Base-by-base conservation (phyloP, 495 filamentous ascomycete genomes). In the Chlorociboria aeruginascens region DNA sequence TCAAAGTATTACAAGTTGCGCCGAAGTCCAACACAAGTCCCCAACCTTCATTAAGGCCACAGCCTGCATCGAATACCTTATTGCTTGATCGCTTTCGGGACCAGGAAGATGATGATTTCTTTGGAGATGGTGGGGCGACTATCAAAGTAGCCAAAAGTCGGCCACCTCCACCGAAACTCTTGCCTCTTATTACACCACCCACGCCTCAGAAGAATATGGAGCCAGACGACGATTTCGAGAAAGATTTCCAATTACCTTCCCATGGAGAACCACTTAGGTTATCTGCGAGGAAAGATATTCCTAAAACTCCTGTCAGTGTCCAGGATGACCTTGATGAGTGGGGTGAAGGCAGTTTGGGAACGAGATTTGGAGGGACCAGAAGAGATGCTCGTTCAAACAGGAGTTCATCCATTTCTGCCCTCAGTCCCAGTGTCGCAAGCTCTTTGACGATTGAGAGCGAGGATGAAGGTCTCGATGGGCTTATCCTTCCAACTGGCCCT, bases 401-500 rank as follows among this genome's bases (percentile, higher is more conserved):
- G 49, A 87, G 85, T 65, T 95, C 86, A 1, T 85, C 88, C 10
- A 82, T 85, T 28, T 94, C 88, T 20, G 82, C 84, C 20, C 76
- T 95, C 63, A 95, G 90, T 55, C 87, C 92, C 9, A 95, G 89
- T 57, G 76, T 90, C 39, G 83, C 87, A 43, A 95, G 89, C 64
- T 92, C 85, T 48, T 71, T 93, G 50, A 94, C 88, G 6, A 74
- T 76, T n/a, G 92, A 94, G 64, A 96, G 90, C 60, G 92, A 96
- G 57, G 89, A 95, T 57, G 92, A 96, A 52, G 78, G 82, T 6
- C 72, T 96, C 37, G 82, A 89, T 50, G 90, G 90, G 20, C 72
- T 98, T 13, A 65, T 93, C 12, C 70, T 97, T 31, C 92, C 92
- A 0, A 74, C 76, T 44, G 89, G 86, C 10, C 88, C 84, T 32